Percentiles rank a stretch among this genome's conserved stretches.
phyloP scores from a whole-genome alignment of 495 filamentous ascomycete species.

The Durotheca rogersii region DNA sequence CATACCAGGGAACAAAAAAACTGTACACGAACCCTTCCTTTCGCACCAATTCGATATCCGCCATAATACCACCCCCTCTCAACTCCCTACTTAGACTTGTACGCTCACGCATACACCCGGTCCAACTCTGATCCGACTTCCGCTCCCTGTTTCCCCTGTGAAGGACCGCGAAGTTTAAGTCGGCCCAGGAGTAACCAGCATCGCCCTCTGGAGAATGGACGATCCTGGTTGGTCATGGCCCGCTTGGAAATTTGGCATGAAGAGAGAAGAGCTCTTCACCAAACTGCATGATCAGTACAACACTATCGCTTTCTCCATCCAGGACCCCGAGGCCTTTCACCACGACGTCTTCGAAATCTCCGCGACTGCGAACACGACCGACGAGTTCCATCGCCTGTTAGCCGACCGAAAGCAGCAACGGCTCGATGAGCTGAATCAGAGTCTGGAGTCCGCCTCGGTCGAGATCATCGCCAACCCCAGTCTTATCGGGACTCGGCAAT shows the following conservation, averaged over 20 bases:
- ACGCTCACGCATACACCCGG: slow-evolving; percentile 4
- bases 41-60: slow-evolving; percentile 26
- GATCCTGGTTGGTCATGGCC: slow-evolving; percentile 49
- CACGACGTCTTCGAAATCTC: slow-evolving; percentile 47
- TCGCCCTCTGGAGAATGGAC: slow-evolving; percentile 43
- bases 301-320: slow-evolving; percentile 34
- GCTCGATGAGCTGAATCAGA: slow-evolving; percentile 48
- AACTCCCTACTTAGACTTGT: slow-evolving; percentile 12
- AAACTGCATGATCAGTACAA: slow-evolving; percentile 40
- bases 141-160: slow-evolving; percentile 2
- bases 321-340: slow-evolving; percentile 38
- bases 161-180: slow-evolving; percentile 4
- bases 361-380: slow-evolving; percentile 38
- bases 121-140: slow-evolving; percentile 3
- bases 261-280: slow-evolving; percentile 38
- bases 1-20: slow-evolving; percentile 10
- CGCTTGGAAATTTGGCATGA: slow-evolving; percentile 51
- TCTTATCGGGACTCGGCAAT: slow-evolving; percentile 52
- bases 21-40: slow-evolving; percentile 18
- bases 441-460: slow-evolving; percentile 50
- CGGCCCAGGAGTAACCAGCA: slow-evolving; percentile 3
- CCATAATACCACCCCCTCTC: slow-evolving; percentile 21
- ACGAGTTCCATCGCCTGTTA: slow-evolving; percentile 50
- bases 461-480: slow-evolving; percentile 54
- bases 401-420: slow-evolving; percentile 48